Evolutionary conservation across 2,329 filamentous ascomycete species (phyloP).

Genomic region (Apiospora marii): DNA sequence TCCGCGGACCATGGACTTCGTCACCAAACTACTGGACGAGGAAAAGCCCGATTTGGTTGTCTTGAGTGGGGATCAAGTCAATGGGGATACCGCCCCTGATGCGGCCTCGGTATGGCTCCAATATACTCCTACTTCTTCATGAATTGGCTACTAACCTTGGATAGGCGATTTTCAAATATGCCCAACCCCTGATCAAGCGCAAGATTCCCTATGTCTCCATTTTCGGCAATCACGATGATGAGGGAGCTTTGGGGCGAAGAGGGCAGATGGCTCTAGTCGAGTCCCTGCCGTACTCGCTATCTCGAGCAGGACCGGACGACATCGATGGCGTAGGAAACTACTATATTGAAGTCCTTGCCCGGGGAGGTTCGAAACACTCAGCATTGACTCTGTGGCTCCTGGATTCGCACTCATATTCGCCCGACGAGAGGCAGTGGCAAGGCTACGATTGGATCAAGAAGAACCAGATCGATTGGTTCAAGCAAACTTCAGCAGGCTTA

Average conservation of each 20-base stretch:
- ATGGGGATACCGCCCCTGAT: slow-evolving; percentile 91
- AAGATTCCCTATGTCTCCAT: slow-evolving; percentile 93
- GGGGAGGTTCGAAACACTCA: slow-evolving; percentile 81
- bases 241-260: slow-evolving; percentile 75
- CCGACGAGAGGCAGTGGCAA: slow-evolving; percentile 85
- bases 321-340: slow-evolving; percentile 96
- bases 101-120: slow-evolving; percentile 74
- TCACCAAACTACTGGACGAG: slow-evolving; percentile 82
- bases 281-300: slow-evolving; percentile 87
- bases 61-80: slow-evolving; percentile 92
- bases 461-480: slow-evolving; percentile 95
- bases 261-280: slow-evolving; percentile 88
- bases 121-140: slow-evolving; percentile 17
- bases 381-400: slow-evolving; percentile 94
- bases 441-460: slow-evolving; percentile 98
- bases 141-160: slow-evolving; percentile 33
- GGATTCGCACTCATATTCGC: slow-evolving; percentile 91
- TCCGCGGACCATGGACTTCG: slow-evolving; percentile 88
- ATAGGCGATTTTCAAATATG: slow-evolving; percentile 91
- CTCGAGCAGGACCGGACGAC: slow-evolving; percentile 80
- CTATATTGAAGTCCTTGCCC: slow-evolving; percentile 86
- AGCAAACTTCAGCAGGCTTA: slow-evolving; percentile 74
- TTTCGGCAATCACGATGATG: slow-evolving; percentile 97
- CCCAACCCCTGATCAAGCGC: slow-evolving; percentile 81
- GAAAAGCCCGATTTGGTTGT: slow-evolving; percentile 93